phyloP scores from a whole-genome alignment of 257 asterid species.

The Jaltomata sinuosa region DNA sequence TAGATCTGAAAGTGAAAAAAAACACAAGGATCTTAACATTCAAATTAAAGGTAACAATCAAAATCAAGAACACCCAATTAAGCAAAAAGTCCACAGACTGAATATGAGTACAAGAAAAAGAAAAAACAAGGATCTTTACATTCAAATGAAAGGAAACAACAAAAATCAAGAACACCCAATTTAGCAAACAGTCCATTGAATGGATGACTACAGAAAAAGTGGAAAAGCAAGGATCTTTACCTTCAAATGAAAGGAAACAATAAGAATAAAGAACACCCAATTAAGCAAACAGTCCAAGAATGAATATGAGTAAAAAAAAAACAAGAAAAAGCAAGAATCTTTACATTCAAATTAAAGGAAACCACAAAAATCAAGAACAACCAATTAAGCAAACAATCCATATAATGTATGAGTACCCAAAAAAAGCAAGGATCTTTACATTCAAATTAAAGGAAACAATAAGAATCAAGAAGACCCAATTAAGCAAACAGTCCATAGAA shows the following conservation, averaged over 20 bases:
- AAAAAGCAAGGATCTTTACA: background rate
- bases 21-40: constrained; percentile 32
- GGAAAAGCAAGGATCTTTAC: background rate
- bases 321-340: background rate
- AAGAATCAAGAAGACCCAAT: background rate
- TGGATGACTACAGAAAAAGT: background rate
- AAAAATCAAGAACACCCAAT: background rate
- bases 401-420: background rate
- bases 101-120: background rate
- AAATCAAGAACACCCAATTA: background rate
- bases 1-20: constrained; percentile 54
- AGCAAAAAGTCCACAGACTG: background rate
- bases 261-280: background rate
- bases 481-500: background rate
- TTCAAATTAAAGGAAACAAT: background rate
- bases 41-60: background rate
- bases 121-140: background rate
- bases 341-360: background rate
- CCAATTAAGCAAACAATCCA: background rate
- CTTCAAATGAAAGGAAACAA: background rate
- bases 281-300: background rate
- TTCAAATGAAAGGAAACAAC: background rate
- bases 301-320: background rate
- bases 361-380: background rate
- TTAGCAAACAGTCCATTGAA: background rate